Percentiles rank a stretch among this genome's conserved stretches.
Conservation (phyloP, 2,329 filamentous ascomycete species). For the Botrytis sinoallii region DNA sequence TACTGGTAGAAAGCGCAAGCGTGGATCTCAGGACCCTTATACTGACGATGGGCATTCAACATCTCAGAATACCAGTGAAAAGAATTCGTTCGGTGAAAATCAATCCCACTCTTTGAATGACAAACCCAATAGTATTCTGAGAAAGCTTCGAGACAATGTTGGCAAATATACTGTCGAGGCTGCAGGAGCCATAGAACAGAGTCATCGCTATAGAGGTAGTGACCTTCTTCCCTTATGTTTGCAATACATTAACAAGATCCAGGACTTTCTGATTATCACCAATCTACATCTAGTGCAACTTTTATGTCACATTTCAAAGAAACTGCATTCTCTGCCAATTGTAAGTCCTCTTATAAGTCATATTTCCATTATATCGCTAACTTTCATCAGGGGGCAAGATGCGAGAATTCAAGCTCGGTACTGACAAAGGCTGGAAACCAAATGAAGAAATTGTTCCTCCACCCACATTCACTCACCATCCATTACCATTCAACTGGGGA, state of each 20-base stretch:
- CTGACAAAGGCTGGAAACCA: conserved; percentile 55
- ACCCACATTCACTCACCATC: conserved; percentile 71
- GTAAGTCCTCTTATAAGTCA: conserved; percentile 44
- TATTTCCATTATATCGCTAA: conserved; percentile 22
- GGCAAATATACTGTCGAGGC: conserved; percentile 65
- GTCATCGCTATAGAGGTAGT: conserved; percentile 77
- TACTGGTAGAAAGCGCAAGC: conserved; percentile 81
- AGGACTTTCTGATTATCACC: conserved; percentile 83
- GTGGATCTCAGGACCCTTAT: conserved; percentile 69
- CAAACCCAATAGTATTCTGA: conserved; percentile 53
- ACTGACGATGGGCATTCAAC: conserved; percentile 35
- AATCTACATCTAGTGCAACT: conserved; percentile 62
- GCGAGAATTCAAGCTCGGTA: conserved; percentile 64
- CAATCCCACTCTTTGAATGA: conserved; percentile 49
- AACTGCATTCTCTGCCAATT: conserved; percentile 67
- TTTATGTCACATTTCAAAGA: conserved; percentile 71
- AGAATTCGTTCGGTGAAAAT: conserved; percentile 33
- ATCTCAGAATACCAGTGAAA: neutral
- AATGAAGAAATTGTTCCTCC: conserved; percentile 74
- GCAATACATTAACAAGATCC: conserved; percentile 10
- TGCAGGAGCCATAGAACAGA: conserved; percentile 71
- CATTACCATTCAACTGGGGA: conserved; percentile 71
- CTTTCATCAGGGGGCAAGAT: conserved; percentile 49
- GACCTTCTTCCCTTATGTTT: neutral
- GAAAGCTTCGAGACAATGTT: conserved; percentile 67